These are phyloP conservation scores for Nymphaea thermarum DNA, from an alignment of 164 flowering plant genomes.

Conservation along the genomic window DNA sequence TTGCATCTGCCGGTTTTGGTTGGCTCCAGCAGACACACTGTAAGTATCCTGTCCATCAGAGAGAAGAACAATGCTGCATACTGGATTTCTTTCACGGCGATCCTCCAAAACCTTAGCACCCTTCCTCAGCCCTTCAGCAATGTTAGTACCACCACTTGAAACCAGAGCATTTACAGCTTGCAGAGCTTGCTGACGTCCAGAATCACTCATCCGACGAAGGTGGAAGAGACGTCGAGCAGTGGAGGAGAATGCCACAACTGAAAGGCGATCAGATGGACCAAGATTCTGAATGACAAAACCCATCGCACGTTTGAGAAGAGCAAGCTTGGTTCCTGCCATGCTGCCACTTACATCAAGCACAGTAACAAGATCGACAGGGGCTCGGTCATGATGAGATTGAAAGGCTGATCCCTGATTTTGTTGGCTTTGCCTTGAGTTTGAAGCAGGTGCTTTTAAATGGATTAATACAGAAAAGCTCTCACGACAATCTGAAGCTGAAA, in stretches of 20 bases:
- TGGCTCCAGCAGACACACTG: slow-evolving; percentile 22
- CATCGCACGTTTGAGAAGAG: slow-evolving; percentile 87
- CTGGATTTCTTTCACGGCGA: slow-evolving; percentile 64
- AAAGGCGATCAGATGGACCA: slow-evolving; percentile 79
- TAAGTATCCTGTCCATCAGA: slow-evolving; percentile 97
- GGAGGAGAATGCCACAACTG: slow-evolving; percentile 91
- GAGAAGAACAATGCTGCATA: slow-evolving; percentile 64
- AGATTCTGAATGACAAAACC: slow-evolving; percentile 87
- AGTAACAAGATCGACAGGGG: slow-evolving; percentile 86
- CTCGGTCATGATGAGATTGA: slow-evolving; percentile 37
- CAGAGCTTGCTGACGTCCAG: slow-evolving; percentile 66
- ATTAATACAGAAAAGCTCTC: slow-evolving; percentile 48
- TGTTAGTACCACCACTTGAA: slow-evolving; percentile 88
- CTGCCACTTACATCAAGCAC: slow-evolving; percentile 98
- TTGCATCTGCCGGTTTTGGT: slow-evolving; percentile 5
- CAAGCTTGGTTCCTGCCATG: slow-evolving; percentile 96
- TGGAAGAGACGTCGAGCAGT: slow-evolving; percentile 81
- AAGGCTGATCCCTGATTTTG: slow-evolving; percentile 9
- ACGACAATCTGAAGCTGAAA: slow-evolving; percentile 32
- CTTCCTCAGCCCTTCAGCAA: slow-evolving; percentile 75
- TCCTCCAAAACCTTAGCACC: slow-evolving; percentile 74
- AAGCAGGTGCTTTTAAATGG: slow-evolving; percentile 72
- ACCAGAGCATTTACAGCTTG: slow-evolving; percentile 64
- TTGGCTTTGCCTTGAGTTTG: slow-evolving; percentile 13
- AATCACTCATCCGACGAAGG: slow-evolving; percentile 67